Evolutionary conservation across 345 rosid genomes (phyloP), one percentile per base, ranked within the genome.

Genomic region (Arabis alpina): DNA sequence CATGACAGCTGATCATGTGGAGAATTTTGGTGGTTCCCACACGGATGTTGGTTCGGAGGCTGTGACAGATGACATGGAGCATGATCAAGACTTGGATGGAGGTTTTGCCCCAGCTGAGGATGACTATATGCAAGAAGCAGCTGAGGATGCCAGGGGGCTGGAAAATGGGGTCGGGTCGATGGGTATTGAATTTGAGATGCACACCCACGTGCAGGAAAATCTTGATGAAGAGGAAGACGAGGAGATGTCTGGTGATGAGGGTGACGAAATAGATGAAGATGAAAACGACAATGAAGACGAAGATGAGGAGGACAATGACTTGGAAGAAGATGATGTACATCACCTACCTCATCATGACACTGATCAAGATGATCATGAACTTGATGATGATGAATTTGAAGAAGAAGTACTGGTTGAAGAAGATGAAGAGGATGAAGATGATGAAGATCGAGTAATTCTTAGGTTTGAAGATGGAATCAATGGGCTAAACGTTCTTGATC

Each of bases 351-450:
- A 85, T 78, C 88, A 86, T 64, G 97, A 89, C 71, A 86, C 87
- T 7, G 97, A 93, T 83, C 97, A 91, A 77, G 98, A 93, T 80
- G 98, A 90, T 72, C 96, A 89, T 80, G 98, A 93, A 80, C 86
- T 93, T 59, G 97, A 93, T 77, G 98, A 91, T 81, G 98, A 93
- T 74, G 98, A 93, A 79, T 85, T 91, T 63, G 59, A 87, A 79
- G 98, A 89, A 71, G 98, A 91, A 71, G 93, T 87, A 34, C 93
- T 90, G 50, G 98, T 88, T 10, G 98, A 91, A 54, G 98, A 90
- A 4, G 97, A 88, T 11, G 98, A 87, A 61, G 96, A 90, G 56
- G 98, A 92, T 15, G 79, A 76, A 41, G 79, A 76, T 64, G 79
- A 70, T 64, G 96, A 87, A 72, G 96, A 88, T 51, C 94, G 97